A percentile compares a stretch with the other conserved stretches of the same genome.
Conservation (phyloP, 768 basidiomycete genomes). For the Hericium alpestre region DNA sequence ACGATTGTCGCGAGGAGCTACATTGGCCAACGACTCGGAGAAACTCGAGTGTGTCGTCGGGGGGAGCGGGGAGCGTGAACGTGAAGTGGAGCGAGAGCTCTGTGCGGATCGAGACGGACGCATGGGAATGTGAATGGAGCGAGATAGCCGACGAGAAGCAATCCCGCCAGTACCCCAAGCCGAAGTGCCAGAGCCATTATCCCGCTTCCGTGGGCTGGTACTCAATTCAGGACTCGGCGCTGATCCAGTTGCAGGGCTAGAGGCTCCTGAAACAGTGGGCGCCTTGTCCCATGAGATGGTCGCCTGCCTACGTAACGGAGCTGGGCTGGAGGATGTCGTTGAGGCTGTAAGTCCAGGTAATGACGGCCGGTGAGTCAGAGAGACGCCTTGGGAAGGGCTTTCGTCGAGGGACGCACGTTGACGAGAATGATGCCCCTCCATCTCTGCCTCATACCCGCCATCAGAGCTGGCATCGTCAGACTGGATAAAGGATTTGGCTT, state of each 20-base stretch:
- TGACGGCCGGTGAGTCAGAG: slow-evolving; percentile 45
- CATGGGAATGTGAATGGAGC: slow-evolving; percentile 68
- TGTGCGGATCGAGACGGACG: slow-evolving; percentile 61
- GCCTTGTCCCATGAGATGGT: slow-evolving; percentile 59
- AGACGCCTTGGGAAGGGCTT: slow-evolving; percentile 24
- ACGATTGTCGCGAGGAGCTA: slow-evolving; percentile 36
- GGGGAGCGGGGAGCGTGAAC: slow-evolving; percentile 88
- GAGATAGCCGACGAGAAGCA: slow-evolving; percentile 73
- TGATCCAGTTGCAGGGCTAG: slow-evolving; percentile 4
- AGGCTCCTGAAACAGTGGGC: slow-evolving; percentile 40
- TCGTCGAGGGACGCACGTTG: slow-evolving; percentile 62
- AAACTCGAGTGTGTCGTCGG: slow-evolving; percentile 58
- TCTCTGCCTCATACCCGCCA: slow-evolving; percentile 74
- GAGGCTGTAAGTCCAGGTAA: slow-evolving; percentile 50
- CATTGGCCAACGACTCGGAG: slow-evolving; percentile 33
- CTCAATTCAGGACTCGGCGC: slow-evolving; percentile 38
- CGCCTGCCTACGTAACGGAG: slow-evolving; percentile 56
- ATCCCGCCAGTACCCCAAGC: slow-evolving; percentile 21
- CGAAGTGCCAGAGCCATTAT: slow-evolving; percentile 19
- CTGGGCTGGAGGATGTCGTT: slow-evolving; percentile 60
- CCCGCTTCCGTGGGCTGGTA: slow-evolving; percentile 53
- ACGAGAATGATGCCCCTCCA: slow-evolving; percentile 51
- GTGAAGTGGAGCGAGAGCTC: slow-evolving; percentile 88
- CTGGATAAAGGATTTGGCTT: slow-evolving; percentile 46
- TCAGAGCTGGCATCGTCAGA: slow-evolving; percentile 70